phyloP scores from a whole-genome alignment of 768 basidiomycete genomes.

The Gelatoporia subvermispora region DNA sequence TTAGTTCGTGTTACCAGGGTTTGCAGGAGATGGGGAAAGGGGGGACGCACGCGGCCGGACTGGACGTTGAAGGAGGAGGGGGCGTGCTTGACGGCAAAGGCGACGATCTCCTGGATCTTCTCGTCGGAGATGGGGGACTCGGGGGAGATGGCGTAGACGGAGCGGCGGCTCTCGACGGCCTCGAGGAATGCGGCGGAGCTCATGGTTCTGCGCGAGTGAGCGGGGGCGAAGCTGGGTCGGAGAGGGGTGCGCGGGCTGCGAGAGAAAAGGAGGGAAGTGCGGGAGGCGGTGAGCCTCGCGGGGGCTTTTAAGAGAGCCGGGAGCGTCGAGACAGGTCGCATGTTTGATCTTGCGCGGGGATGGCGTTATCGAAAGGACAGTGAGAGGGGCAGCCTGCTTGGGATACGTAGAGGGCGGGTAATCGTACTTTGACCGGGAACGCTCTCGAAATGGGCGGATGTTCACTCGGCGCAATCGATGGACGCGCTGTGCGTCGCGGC shows the following conservation, averaged over 20 bases:
- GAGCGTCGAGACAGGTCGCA: too few relatives aligned
- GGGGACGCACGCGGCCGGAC: slow-evolving; percentile 11
- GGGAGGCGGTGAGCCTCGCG: too few relatives aligned
- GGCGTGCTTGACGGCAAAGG: slow-evolving; percentile 13
- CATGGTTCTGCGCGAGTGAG: slow-evolving; percentile 7
- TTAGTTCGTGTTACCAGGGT: not conserved
- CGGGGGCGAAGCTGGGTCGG: not conserved
- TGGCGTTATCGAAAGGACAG: too few relatives aligned
- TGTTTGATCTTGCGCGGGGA: too few relatives aligned
- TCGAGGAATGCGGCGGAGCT: slow-evolving; percentile 16
- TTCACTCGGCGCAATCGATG: too few relatives aligned
- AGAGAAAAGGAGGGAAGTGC: not conserved
- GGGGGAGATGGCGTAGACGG: slow-evolving; percentile 14
- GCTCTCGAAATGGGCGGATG: too few relatives aligned
- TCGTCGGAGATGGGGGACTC: slow-evolving; percentile 16
- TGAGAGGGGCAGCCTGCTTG: too few relatives aligned
- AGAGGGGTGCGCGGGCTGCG: not conserved
- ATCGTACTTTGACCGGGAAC: too few relatives aligned
- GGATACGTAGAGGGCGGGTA: too few relatives aligned
- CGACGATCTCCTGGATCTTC: slow-evolving; percentile 17
- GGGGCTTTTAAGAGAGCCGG: too few relatives aligned
- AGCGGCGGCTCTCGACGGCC: slow-evolving; percentile 15
- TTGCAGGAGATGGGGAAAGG: too few relatives aligned
- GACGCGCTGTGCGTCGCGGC: too few relatives aligned
- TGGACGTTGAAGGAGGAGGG: slow-evolving; percentile 20